Evolutionary conservation across 208 protist species (phyloP), one percentile per base, ranked within the genome.

Genomic region (Porcisia deanei): DNA sequence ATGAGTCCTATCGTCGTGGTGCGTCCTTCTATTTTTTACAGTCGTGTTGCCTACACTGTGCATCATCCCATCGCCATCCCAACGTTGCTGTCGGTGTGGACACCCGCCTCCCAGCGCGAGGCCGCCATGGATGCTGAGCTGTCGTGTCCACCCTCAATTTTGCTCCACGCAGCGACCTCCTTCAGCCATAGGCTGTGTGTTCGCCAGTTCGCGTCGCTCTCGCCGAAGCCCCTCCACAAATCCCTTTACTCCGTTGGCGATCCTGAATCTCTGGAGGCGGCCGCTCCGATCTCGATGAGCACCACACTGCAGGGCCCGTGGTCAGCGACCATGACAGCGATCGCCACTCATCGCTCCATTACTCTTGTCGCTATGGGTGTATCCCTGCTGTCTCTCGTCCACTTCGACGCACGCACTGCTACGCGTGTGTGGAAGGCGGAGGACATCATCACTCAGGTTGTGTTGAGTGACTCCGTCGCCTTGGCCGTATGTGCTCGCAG

Each of bases 1-100:
- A 85, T 89, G 85, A 71, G 71, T 54, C 82, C 83, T 9, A 59
- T 80, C 7, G 63, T 81, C 6, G 34, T 87, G 34, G 69, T 80
- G 25, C 76, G 81, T 34, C 53, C 72, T n/a, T 73, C 65, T 8
- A 30, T 49, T 72, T 87, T 87, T 43, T 61, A 54, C 2, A 70
- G 81, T 4, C 75, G 67, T 53, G 69, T 79, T 43, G 67, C 85
- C 52, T 86, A 81, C 75, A 55, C 74, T n/a, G 59, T 83, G 18
- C 65, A 84, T 68, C 60, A 84, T 49, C 82, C 82, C 14, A 72
- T 79, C 37, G 53, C 85, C 43, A 43, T 79, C 55, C 75, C 79
- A 25, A 67, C 65, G 10, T 45, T 87, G 34, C 53, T 83, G n/a
- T 76, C 73, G 16, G 55, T 71, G 25, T 18, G 16, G 0, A 71